A percentile compares a stretch with the other conserved stretches of the same genome.
These are phyloP conservation scores for Medicago lupulina DNA, from an alignment of 306 rosid genomes.

Conservation along the genomic window DNA sequence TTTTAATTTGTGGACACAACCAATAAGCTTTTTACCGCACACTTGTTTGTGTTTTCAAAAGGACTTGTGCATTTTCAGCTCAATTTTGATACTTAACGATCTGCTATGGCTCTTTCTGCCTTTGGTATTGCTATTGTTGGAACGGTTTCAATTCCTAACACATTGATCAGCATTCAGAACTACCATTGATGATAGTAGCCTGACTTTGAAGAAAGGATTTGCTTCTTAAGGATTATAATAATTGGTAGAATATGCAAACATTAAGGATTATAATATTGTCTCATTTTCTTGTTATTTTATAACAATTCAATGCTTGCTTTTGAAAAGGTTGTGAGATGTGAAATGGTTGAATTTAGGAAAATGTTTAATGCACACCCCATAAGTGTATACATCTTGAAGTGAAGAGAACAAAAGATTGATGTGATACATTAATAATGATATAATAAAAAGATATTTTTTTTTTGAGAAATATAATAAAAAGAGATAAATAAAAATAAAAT, in stretches of 20 bases:
- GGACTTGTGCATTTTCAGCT: constrained; percentile 38
- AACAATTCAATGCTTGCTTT: not conserved
- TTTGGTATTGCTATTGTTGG: constrained; percentile 62
- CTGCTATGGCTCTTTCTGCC: constrained; percentile 47
- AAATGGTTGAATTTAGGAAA: not conserved
- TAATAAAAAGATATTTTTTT: too few species aligned
- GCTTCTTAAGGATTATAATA: not conserved
- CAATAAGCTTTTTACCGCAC: too few species aligned
- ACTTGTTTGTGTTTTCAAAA: too few species aligned
- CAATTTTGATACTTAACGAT: constrained; percentile 27
- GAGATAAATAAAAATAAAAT: too few species aligned
- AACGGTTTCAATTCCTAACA: constrained; percentile 43
- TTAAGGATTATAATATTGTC: not conserved
- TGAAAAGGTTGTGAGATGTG: not conserved
- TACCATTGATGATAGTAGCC: constrained; percentile 50
- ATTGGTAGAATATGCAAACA: not conserved
- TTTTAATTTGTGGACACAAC: too few species aligned
- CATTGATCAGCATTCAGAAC: constrained; percentile 52
- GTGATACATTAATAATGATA: too few species aligned
- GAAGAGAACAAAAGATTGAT: too few species aligned
- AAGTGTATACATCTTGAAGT: too few species aligned
- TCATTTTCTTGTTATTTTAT: not conserved
- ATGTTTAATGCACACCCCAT: too few species aligned
- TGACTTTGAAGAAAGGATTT: constrained; percentile 56
- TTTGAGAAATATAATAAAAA: too few species aligned